These are phyloP conservation scores for Pleurostoma richardsiae DNA, from an alignment of 2,329 filamentous ascomycete genomes.

Conservation along the genomic window DNA sequence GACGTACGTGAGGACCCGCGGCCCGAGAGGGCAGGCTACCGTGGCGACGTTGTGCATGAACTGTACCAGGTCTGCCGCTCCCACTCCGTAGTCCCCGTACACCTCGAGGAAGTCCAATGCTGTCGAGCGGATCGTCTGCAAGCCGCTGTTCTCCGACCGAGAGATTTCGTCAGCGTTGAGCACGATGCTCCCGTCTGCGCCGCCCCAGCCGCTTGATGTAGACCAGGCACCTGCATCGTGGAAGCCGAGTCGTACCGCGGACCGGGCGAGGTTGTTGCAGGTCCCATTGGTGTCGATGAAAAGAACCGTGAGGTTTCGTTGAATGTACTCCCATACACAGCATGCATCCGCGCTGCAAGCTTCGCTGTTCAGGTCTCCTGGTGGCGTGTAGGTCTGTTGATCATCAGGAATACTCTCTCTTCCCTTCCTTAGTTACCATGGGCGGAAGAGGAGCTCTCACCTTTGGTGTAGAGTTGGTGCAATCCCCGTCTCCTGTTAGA, in stretches of 20 bases:
- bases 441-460: no score
- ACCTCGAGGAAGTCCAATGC: constrained; percentile 33
- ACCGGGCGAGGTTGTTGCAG: constrained; percentile 37
- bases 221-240: constrained; percentile 42
- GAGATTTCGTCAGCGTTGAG: constrained; percentile 30
- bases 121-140: constrained; percentile 35
- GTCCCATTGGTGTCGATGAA: constrained; percentile 30
- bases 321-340: constrained; percentile 39
- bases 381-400: no score
- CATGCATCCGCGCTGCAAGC: constrained; percentile 31
- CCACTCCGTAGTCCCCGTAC: constrained; percentile 34
- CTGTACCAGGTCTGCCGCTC: constrained; percentile 50
- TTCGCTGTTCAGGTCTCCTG: no score
- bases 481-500: no score
- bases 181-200: constrained; percentile 42
- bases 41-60: constrained; percentile 45
- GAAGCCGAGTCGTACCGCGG: constrained; percentile 40
- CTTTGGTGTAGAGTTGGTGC: no score
- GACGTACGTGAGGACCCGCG: constrained; percentile 43
- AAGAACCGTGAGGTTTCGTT: constrained; percentile 27
- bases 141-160: constrained; percentile 38
- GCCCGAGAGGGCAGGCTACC: constrained; percentile 37
- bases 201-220: constrained; percentile 26
- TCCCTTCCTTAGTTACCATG: no score
- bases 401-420: no score